A percentile compares a stretch with the other conserved stretches of the same genome.
These are phyloP conservation scores for Teunomyces pallodes DNA, from an alignment of 805 yeast species.

Conservation along the genomic window DNA sequence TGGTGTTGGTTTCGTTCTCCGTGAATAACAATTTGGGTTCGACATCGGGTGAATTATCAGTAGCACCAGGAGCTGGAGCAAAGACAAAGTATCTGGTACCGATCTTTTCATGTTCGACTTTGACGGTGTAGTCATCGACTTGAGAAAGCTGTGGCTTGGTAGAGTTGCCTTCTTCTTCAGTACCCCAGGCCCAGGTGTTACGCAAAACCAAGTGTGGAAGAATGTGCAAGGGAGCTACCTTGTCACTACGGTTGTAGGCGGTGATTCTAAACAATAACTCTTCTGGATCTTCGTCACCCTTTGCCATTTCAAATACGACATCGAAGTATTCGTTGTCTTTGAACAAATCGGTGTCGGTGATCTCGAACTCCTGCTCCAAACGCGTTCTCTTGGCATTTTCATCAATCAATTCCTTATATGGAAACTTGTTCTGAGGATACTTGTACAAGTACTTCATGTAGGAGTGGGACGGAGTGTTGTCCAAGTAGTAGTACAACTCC, in stretches of 20 bases:
- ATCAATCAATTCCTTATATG: conserved; percentile 70
- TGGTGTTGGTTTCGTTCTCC: conserved; percentile 81
- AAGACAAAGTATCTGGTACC: conserved; percentile 63
- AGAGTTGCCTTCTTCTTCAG: conserved; percentile 44
- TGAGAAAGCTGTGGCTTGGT: conserved; percentile 49
- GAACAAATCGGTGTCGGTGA: conserved; percentile 75
- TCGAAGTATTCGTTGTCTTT: conserved; percentile 80
- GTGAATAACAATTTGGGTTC: conserved; percentile 80
- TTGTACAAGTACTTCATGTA: conserved; percentile 89
- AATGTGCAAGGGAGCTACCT: conserved; percentile 85
- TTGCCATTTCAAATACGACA: conserved; percentile 86
- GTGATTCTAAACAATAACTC: conserved; percentile 81
- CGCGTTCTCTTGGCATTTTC: conserved; percentile 67
- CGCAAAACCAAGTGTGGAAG: conserved; percentile 82
- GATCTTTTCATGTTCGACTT: conserved; percentile 63
- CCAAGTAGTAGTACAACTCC: conserved; percentile 79
- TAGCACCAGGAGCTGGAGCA: conserved; percentile 76
- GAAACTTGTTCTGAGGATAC: conserved; percentile 84
- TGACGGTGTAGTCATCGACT: conserved; percentile 46
- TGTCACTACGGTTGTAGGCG: conserved; percentile 79
- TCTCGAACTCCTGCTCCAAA: conserved; percentile 72
- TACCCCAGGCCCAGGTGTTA: conserved; percentile 94
- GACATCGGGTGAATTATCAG: conserved; percentile 59
- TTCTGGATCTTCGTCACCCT: conserved; percentile 75
- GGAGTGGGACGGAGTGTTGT: conserved; percentile 90